These are phyloP conservation scores for Trichoderma arundinaceum DNA, from an alignment of 2,329 filamentous ascomycete species.

Conservation along the genomic window DNA sequence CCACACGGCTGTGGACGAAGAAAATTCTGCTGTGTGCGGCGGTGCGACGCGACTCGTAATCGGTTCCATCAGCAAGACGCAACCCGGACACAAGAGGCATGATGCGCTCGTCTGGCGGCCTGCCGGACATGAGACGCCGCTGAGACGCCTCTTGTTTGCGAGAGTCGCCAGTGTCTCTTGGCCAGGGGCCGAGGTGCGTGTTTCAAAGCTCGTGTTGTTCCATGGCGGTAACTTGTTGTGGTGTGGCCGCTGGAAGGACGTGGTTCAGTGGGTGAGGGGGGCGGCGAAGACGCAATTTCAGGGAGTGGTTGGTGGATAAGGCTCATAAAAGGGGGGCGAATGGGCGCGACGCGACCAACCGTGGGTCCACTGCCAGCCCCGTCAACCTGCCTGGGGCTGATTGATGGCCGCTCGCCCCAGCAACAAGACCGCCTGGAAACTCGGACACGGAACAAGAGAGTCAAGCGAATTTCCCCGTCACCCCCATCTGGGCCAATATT, in stretches of 20 bases:
- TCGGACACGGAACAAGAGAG: conserved; percentile 17
- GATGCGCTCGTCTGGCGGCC: conserved; percentile 2
- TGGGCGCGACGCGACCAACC: conserved; percentile 36
- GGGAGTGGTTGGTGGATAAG: conserved; percentile 35
- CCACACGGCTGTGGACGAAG: conserved; percentile 9
- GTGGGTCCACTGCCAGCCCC: conserved; percentile 35
- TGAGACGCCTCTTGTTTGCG: conserved; percentile 21
- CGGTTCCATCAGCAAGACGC: conserved; percentile 8
- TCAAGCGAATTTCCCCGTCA: conserved; percentile 29
- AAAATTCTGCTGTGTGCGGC: conserved; percentile 34
- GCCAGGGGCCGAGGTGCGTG: conserved; percentile 24
- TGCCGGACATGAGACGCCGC: conserved; percentile 24
- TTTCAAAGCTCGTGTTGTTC: conserved; percentile 31
- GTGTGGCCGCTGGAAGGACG: conserved; percentile 34
- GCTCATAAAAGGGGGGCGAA: conserved; percentile 31
- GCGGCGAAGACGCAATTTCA: conserved; percentile 38
- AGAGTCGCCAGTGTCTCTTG: neutral
- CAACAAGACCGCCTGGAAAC: conserved; percentile 9
- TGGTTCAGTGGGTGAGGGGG: conserved; percentile 32
- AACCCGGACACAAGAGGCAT: neutral
- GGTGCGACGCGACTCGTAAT: conserved; percentile 31
- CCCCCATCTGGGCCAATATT: conserved; percentile 14
- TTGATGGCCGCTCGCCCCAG: conserved; percentile 28
- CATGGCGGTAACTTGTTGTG: conserved; percentile 23
- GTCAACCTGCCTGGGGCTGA: conserved; percentile 27